phyloP scores from a whole-genome alignment of 495 filamentous ascomycete species.

The Talaromyces stipitatus region DNA sequence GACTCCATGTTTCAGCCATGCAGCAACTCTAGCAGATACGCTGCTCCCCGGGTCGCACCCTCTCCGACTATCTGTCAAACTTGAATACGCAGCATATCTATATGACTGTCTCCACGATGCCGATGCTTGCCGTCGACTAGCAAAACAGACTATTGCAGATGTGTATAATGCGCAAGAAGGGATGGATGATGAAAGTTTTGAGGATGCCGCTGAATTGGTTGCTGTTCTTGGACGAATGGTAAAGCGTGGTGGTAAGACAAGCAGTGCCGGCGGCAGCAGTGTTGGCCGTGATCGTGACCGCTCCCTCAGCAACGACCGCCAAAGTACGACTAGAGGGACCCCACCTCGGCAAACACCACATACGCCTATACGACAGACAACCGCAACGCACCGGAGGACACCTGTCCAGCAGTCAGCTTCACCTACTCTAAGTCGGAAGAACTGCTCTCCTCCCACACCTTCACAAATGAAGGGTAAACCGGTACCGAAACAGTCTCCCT shows the following conservation, averaged over 20 bases:
- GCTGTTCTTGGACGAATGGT: slow-evolving; percentile 69
- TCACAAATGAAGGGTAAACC: background rate
- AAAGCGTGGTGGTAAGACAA: slow-evolving; percentile 49
- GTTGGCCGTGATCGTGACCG: slow-evolving; percentile 17
- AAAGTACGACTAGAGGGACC: slow-evolving; percentile 12
- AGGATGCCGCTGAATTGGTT: slow-evolving; percentile 69
- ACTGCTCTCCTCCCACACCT: background rate
- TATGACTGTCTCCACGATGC: slow-evolving; percentile 88
- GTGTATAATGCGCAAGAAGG: slow-evolving; percentile 86
- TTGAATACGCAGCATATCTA: slow-evolving; percentile 90
- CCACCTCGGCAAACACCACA: background rate
- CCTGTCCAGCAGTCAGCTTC: background rate
- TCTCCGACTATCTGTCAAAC: slow-evolving; percentile 79
- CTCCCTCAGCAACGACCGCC: slow-evolving; percentile 28
- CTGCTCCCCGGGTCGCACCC: slow-evolving; percentile 83
- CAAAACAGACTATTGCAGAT: slow-evolving; percentile 76
- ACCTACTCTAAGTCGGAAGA: background rate
- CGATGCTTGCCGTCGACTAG: slow-evolving; percentile 63
- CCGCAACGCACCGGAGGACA: background rate
- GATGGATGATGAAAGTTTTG: slow-evolving; percentile 86
- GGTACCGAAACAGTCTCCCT: slow-evolving; percentile 2
- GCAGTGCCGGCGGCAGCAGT: slow-evolving; percentile 23
- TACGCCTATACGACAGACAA: slow-evolving; percentile 2
- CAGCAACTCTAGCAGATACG: slow-evolving; percentile 61
- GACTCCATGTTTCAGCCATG: slow-evolving; percentile 71